Evolutionary conservation across 1,284 basidiomycete genomes (phyloP).

Genomic region (Stereum hirsutum): DNA sequence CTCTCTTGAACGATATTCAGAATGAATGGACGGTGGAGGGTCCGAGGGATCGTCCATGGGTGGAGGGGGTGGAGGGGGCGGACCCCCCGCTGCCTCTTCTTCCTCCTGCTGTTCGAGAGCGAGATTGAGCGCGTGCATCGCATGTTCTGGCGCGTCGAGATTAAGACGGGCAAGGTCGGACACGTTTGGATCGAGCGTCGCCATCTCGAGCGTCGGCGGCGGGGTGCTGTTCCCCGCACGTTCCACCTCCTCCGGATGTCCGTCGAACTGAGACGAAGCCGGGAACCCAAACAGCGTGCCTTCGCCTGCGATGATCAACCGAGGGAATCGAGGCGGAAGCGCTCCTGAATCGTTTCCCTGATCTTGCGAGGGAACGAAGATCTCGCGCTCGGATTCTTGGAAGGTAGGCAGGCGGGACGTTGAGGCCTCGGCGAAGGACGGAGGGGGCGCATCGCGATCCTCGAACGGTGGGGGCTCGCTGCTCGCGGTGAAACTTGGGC

Average conservation of each 20-base stretch:
- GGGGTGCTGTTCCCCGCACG: constrained; percentile 45
- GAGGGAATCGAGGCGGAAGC: constrained; percentile 19
- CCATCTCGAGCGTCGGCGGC: constrained; percentile 65
- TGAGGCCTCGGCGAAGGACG: constrained; percentile 56
- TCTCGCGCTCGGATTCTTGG: constrained; percentile 66
- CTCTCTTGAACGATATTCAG: constrained; percentile 56
- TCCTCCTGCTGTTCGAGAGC: constrained; percentile 41
- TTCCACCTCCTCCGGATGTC: constrained; percentile 53
- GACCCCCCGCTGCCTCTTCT: constrained; percentile 16
- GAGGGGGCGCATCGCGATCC: constrained; percentile 71
- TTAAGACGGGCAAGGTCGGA: constrained; percentile 53
- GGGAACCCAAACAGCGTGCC: constrained; percentile 65
- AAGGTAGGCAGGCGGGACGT: constrained; percentile 60
- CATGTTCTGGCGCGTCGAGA: constrained; percentile 39
- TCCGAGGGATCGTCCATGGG: constrained; percentile 81
- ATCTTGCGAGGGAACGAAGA: constrained; percentile 47
- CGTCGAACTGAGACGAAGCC: constrained; percentile 65
- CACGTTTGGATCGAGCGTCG: constrained; percentile 54
- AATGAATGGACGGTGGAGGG: constrained; percentile 75
- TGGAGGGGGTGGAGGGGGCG: constrained; percentile 61
- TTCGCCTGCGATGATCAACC: constrained; percentile 50
- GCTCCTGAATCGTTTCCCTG: constrained; percentile 17
- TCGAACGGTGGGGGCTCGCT: constrained; percentile 76
- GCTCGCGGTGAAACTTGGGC: constrained; percentile 52
- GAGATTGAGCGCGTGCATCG: constrained; percentile 49